Percentiles rank a stretch among this genome's conserved stretches.
Conservation (phyloP, 1,284 basidiomycete species). For the Hemileia vastatrix region DNA sequence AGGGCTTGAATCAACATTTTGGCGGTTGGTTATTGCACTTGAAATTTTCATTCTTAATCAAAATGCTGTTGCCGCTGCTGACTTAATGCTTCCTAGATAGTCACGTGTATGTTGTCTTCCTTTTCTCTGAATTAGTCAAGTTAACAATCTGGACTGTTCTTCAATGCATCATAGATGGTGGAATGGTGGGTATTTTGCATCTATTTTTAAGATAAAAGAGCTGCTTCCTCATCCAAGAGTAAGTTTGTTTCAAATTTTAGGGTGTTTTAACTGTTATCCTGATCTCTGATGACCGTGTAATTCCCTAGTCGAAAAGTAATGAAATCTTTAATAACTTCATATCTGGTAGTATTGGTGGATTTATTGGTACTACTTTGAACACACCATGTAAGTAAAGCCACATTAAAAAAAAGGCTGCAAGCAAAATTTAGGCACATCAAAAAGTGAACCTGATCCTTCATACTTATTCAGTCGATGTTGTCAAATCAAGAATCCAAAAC, state of each 20-base stretch:
- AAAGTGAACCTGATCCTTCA: conserved; percentile 67
- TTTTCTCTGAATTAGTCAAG: too few relatives aligned
- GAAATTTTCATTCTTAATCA: not conserved
- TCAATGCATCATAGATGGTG: conserved; percentile 42
- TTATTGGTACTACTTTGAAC: conserved; percentile 60
- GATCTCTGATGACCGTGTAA: not conserved
- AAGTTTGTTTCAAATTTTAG: conserved; percentile 7
- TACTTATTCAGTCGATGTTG: conserved; percentile 66
- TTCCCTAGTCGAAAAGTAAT: conserved; percentile 54
- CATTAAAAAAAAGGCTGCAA: not conserved
- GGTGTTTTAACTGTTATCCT: not conserved
- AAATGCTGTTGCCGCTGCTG: not conserved
- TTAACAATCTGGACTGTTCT: too few relatives aligned
- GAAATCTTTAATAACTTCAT: conserved; percentile 84
- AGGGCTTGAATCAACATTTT: conserved; percentile 92
- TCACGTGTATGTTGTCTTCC: conserved; percentile 12
- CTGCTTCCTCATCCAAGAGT: conserved; percentile 20
- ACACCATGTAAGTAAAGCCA: conserved; percentile 47
- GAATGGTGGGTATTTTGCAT: conserved; percentile 80
- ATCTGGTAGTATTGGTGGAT: conserved; percentile 80
- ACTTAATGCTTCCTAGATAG: not conserved
- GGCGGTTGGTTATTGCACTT: conserved; percentile 54
- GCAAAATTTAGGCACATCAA: not conserved
- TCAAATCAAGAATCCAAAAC: conserved; percentile 91
- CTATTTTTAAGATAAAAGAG: not conserved